Conservation (phyloP, 2,329 filamentous ascomycete species). For the Apiospora marii region DNA sequence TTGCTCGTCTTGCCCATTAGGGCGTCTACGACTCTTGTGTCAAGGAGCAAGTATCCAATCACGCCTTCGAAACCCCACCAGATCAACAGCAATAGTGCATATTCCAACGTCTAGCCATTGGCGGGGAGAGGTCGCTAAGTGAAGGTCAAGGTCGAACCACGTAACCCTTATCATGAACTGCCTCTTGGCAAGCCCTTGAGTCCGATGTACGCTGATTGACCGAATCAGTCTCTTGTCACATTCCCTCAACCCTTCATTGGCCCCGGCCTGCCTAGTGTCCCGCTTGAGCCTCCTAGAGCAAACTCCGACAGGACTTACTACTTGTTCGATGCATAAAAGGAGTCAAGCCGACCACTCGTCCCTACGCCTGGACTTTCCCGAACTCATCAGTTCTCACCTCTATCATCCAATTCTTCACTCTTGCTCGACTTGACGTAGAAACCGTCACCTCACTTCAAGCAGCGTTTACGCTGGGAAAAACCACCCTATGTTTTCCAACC, state of each 20-base stretch:
- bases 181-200: background rate
- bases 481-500: constrained; percentile 88
- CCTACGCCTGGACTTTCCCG: background rate
- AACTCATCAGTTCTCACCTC: background rate
- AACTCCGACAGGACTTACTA: background rate
- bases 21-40: background rate
- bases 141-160: constrained; percentile 9
- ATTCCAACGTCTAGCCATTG: constrained; percentile 15
- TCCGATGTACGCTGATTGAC: constrained; percentile 11
- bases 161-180: constrained; percentile 18
- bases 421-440: background rate
- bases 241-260: background rate
- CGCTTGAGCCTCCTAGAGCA: constrained; percentile 14
- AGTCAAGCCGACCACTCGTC: background rate
- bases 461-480: constrained; percentile 9
- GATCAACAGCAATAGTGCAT: constrained; percentile 15
- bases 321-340: constrained; percentile 5
- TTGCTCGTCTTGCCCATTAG: background rate
- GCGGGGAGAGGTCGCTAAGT: constrained; percentile 6
- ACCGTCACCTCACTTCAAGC: background rate
- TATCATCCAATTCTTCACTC: background rate
- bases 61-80: constrained; percentile 2
- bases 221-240: constrained; percentile 7
- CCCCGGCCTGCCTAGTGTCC: background rate
- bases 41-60: background rate